phyloP scores from a whole-genome alignment of 1,284 basidiomycete genomes.

The Cutaneotrichosporon mucoides region DNA sequence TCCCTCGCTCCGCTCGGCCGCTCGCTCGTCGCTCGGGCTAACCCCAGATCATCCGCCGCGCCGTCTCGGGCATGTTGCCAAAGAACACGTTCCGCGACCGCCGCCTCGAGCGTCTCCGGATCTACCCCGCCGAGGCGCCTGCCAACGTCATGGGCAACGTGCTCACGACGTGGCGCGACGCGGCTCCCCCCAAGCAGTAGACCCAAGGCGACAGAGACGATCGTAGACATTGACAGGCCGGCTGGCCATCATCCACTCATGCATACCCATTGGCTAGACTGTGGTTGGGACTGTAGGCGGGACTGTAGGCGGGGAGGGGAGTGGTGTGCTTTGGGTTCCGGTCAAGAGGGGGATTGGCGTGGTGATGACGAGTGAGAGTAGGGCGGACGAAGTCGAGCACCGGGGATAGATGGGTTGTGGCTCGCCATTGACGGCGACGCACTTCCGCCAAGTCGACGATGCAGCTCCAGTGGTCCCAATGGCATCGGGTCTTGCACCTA shows the following conservation, averaged over 20 bases:
- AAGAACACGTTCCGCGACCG: constrained; percentile 89
- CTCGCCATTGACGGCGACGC: too few relatives aligned
- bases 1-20: too few relatives aligned
- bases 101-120: constrained; percentile 74
- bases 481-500: too few relatives aligned
- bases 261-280: not conserved
- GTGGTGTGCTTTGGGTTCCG: too few relatives aligned
- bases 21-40: not conserved
- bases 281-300: not conserved
- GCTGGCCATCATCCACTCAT: not conserved
- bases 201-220: not conserved
- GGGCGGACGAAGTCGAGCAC: too few relatives aligned
- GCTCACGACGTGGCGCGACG: constrained; percentile 38
- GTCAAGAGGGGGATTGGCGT: not conserved
- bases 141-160: constrained; percentile 30
- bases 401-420: too few relatives aligned
- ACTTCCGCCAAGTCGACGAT: too few relatives aligned
- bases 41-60: constrained; percentile 81
- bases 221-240: not conserved
- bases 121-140: constrained; percentile 62
- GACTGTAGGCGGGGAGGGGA: too few relatives aligned
- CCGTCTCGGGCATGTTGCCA: constrained; percentile 92
- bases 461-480: too few relatives aligned
- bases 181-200: not conserved
- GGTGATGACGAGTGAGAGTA: too few relatives aligned